These are phyloP conservation scores for Gossypium trilobum DNA, from an alignment of 441 rosid genomes.

Conservation along the genomic window DNA sequence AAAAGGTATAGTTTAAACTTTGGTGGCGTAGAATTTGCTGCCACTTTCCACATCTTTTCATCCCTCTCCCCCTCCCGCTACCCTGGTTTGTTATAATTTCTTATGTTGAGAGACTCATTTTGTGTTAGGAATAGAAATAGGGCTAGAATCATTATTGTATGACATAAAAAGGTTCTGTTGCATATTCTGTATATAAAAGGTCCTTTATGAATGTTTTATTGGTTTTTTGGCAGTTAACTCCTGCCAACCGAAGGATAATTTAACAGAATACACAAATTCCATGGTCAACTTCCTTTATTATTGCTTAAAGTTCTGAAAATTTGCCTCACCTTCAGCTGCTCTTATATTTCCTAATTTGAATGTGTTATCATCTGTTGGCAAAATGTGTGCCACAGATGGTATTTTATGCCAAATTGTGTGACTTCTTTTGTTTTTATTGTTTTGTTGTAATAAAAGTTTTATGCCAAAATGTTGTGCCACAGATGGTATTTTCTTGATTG, in stretches of 20 bases:
- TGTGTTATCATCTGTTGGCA: neutral
- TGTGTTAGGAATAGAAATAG: neutral
- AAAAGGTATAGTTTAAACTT: conserved; percentile 49
- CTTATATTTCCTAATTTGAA: neutral
- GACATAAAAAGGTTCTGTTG: neutral
- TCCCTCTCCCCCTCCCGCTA: neutral
- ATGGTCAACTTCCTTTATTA: neutral
- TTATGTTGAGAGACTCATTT: neutral
- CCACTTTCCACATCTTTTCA: neutral
- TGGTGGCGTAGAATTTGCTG: neutral
- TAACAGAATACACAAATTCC: neutral
- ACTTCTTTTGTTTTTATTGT: neutral
- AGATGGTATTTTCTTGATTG: conserved; percentile 75
- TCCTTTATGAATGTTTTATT: neutral
- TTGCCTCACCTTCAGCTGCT: neutral
- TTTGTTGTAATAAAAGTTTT: neutral
- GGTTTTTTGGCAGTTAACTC: neutral
- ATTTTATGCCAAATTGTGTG: neutral
- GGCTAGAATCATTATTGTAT: neutral
- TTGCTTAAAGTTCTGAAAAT: neutral
- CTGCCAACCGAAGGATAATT: neutral
- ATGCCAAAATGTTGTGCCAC: conserved; percentile 18
- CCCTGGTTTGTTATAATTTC: neutral
- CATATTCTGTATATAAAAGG: neutral
- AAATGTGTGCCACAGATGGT: too few species aligned